Evolutionary conservation across 1,139 yeast genomes (phyloP).

Genomic region (Kurtzmaniella quercitrusa): DNA sequence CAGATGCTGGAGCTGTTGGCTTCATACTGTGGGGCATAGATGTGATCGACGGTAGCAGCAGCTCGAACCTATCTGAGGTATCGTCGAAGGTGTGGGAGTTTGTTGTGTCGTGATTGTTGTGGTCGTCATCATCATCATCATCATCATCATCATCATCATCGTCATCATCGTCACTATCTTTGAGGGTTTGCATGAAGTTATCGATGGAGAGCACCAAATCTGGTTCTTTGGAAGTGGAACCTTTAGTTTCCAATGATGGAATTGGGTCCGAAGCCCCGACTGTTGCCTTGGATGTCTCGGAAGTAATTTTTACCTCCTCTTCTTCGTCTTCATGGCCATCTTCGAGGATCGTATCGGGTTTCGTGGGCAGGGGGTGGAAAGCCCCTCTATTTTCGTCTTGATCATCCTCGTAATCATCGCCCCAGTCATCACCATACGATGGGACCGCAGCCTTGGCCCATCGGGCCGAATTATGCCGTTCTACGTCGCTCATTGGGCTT

Average conservation of each 20-base stretch:
- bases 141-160: constrained; percentile 17
- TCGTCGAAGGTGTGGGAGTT: background rate
- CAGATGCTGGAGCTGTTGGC: background rate
- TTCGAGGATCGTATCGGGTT: background rate
- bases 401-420: constrained; percentile 31
- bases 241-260: background rate
- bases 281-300: background rate
- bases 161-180: constrained; percentile 13
- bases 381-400: constrained; percentile 7
- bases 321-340: constrained; percentile 5
- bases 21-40: background rate
- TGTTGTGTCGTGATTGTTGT: constrained; percentile 8
- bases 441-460: constrained; percentile 60
- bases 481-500: constrained; percentile 38
- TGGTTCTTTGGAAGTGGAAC: background rate
- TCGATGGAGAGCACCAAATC: constrained; percentile 38
- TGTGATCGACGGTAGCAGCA: background rate
- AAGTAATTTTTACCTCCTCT: constrained; percentile 1
- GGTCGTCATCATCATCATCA: constrained; percentile 14
- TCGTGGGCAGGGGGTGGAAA: background rate
- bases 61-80: background rate
- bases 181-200: constrained; percentile 10
- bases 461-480: constrained; percentile 57
- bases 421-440: constrained; percentile 61
- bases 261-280: background rate